Evolutionary conservation across 148 eudicot genomes (phyloP), one percentile per base, ranked within the genome.

Genomic region (Chenopodium formosanum): DNA sequence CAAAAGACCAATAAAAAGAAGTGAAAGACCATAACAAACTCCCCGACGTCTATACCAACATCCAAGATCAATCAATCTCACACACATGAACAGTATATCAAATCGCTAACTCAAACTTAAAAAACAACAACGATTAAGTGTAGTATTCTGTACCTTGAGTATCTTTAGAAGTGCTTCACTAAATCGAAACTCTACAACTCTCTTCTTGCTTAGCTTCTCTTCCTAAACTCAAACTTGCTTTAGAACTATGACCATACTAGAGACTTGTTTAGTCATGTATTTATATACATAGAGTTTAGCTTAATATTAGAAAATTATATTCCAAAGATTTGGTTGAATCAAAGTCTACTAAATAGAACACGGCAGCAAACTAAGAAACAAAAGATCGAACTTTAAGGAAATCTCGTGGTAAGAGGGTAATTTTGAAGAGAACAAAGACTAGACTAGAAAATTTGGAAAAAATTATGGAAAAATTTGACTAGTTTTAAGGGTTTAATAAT

Each of bases 321-420:
- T 52, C 60, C 16, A 12, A 17, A 17, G 62, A 14, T 14, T 14
- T 56, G 22, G 62, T 56, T 56, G 62, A 62, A 53, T 66, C 5
- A 17, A 9, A 66, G 80, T 65, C 73, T 31, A 48, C 47, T 67
- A 13, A 3, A 16, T 3, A 52, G 74, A 62, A 62, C 65, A 62
- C n/a, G 66, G 66, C 75, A 53, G 70, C 70, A 66, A 9, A 29
- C 70, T 25, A 71, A 71, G 44, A 53, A 71, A 71, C 66, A 22
- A 62, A 62, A 62, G 20, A 62, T 20, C 32, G 32, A 31, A 7
- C 3, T 62, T 40, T 71, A 4, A n/a, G 75, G 75, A 71, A 71
- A 71, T 71, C 75, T 23, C 75, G 50, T 71, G 53, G 75, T 71
- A 71, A 71, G 53, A 20, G 4, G 14, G 62, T 56, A 56, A 56